Base-by-base conservation (phyloP, 192 early-diverging fungal species). In the Backusella westeae region DNA sequence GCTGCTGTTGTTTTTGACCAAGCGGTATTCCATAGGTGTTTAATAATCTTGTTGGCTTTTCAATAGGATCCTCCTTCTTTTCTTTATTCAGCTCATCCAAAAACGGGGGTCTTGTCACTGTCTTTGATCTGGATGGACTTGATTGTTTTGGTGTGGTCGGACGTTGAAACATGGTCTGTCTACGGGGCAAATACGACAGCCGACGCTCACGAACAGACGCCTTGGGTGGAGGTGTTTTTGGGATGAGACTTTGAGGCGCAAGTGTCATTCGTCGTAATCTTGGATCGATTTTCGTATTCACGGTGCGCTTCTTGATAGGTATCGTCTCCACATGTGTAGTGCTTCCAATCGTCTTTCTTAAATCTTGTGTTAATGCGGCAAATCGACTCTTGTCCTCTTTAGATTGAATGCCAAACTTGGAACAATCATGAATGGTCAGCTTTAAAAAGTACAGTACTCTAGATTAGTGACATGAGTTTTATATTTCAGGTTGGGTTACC, bases 11-110 rank as follows among this genome's bases (percentile, higher is more conserved):
- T 66, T 32, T 67, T 12, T 39, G 17, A 9, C 63, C 17, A 32
- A 74, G 70, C 14, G 94, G 93, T 21, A 94, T 83, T 15, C 94
- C 91, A 79, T 96, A 96, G 23, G 91, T 90, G 76, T 96, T 91
- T 21, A 95, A 76, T 41, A 85, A 77, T 15, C 89, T 78, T n/a
- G 66, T 39, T 26, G 68, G 56, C 17, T 38, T 73, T 19, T 67
- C 68, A 15, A 34, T n/a, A 5, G 19, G 42, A 6, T 21, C 32
- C 19, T 72, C 36, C 21, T 70, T 70, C 39, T 29, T n/a, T 38
- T 49, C 42, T 3, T 32, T 17, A 44, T 38, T 74, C 19, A 9
- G 21, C 4, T 78, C 72, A 65, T 69, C 66, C 7, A 68, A 39
- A 21, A 78, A 19, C 23, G 23, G 53, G 1, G 73, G 72, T 15